Conservation (phyloP, 345 rosid genomes). For the Angophora floribunda region DNA sequence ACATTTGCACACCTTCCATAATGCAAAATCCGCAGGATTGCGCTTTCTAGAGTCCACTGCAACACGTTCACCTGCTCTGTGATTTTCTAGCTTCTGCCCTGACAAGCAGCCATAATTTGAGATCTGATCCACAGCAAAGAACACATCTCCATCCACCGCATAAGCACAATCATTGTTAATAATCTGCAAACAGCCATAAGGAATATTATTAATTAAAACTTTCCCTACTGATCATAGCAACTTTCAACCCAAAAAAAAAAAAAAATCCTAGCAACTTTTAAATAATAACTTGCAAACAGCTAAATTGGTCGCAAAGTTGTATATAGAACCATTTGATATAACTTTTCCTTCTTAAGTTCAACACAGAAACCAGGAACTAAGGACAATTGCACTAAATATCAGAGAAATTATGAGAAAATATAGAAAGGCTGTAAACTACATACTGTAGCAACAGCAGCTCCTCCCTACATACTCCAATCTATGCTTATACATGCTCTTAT, state of each 20-base stretch:
- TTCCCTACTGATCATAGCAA: background rate
- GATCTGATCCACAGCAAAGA: slow-evolving; percentile 63
- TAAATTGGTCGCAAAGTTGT: background rate
- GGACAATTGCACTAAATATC: background rate
- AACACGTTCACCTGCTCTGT: slow-evolving; percentile 79
- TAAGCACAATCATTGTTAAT: slow-evolving; percentile 68
- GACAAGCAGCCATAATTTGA: slow-evolving; percentile 73
- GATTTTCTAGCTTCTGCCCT: slow-evolving; percentile 61
- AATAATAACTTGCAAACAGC: background rate
- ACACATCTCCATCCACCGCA: slow-evolving; percentile 70
- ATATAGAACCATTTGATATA: background rate
- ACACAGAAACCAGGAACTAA: background rate
- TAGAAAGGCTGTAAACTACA: background rate
- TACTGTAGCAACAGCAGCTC: background rate
- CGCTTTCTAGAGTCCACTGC: slow-evolving; percentile 78
- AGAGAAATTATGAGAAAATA: background rate
- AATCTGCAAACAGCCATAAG: slow-evolving; percentile 36
- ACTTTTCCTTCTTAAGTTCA: background rate
- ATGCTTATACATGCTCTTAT: background rate
- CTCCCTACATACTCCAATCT: background rate
- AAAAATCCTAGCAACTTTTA: background rate
- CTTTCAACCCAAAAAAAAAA: background rate
- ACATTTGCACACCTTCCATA: slow-evolving; percentile 64
- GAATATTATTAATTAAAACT: background rate
- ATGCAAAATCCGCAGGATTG: slow-evolving; percentile 83